Base-by-base conservation (phyloP, 805 yeast genomes). In the Candida pseudoglaebosa region DNA sequence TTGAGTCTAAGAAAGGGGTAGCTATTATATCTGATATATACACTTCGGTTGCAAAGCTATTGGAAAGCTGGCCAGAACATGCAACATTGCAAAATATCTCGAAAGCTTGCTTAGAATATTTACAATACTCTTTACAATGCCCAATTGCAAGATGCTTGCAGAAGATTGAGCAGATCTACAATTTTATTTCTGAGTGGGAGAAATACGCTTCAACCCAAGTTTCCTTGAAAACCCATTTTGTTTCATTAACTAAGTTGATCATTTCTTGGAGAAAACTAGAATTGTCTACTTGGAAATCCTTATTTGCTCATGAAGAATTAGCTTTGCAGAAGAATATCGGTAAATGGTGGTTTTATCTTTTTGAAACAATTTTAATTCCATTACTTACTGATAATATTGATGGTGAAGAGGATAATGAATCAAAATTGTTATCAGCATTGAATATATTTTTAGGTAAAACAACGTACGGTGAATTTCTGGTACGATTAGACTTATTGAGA, bases 181-280 rank as follows among this genome's bases (percentile, higher is more conserved):
- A 88, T 0, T 81, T 77, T 53, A 71, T 90, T 44, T 73, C 82
- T 18, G 98, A 93, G 56, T 93, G 99, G 97, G 93, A 93, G 57
- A 84, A 86, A 46, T 89, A 85, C 60, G 95, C 97, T 1, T 79
- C 89, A 20, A 71, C 79, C 8, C 82, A 84, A 37, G 90, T 84
- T 1, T 75, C 95, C 1, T 62, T 93, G 37, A 65, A 65, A 28
- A 52, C 50, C 1, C 74, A 77, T 36, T 73, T 81, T 44, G 81
- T 77, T 29, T 68, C 72, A 10, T 59, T 87, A 21, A 80, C 95
- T 0, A 52, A 61, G 0, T 62, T 90, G 43, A 84, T 93, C 47
- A 90, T 93, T 3, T 71, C 84, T 0, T 93, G 99, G 99, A 78
- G 99, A 67, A 78, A 77, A 50, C 59, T 90, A 28, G 99, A 93